Conservation (phyloP, 495 filamentous ascomycete genomes). For the Diplogelasinospora grovesii region DNA sequence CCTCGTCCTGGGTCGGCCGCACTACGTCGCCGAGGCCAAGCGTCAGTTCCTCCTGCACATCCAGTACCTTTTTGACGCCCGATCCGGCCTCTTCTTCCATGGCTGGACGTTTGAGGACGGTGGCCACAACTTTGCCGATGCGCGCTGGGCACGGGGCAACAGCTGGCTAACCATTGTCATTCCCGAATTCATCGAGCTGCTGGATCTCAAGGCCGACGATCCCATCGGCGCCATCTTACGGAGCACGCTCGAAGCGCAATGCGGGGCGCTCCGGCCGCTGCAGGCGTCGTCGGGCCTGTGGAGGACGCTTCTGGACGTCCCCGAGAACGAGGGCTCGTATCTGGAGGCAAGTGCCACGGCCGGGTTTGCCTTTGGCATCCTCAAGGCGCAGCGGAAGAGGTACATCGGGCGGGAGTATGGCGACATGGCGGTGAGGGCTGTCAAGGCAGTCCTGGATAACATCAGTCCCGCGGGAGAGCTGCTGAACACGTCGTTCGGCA, state of each 20-base stretch:
- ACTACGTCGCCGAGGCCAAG: conserved; percentile 68
- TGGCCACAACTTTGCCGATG: conserved; percentile 64
- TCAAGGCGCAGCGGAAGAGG: conserved; percentile 61
- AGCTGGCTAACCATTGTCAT: conserved; percentile 69
- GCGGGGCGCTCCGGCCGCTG: conserved; percentile 46
- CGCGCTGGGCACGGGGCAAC: conserved; percentile 60
- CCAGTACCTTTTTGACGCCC: conserved; percentile 63
- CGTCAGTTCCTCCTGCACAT: conserved; percentile 65
- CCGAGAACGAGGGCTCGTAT: conserved; percentile 54
- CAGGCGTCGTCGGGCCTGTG: conserved; percentile 56
- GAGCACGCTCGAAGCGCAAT: conserved; percentile 56
- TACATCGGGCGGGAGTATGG: conserved; percentile 50
- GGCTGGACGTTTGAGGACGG: conserved; percentile 65
- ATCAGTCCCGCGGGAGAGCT: conserved; percentile 58
- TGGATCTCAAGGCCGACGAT: conserved; percentile 49
- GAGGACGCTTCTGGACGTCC: conserved; percentile 59
- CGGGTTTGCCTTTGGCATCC: conserved; percentile 67
- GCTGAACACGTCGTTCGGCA: conserved; percentile 65
- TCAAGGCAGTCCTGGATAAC: conserved; percentile 52
- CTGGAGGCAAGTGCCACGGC: conserved; percentile 66
- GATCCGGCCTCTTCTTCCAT: conserved; percentile 64
- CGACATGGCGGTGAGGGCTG: conserved; percentile 48
- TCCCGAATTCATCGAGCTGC: conserved; percentile 63
- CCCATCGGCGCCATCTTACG: conserved; percentile 55
- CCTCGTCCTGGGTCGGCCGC: conserved; percentile 51